Base-by-base conservation (phyloP, 108 stramenopile genomes). In the Skeletonema costatum region DNA sequence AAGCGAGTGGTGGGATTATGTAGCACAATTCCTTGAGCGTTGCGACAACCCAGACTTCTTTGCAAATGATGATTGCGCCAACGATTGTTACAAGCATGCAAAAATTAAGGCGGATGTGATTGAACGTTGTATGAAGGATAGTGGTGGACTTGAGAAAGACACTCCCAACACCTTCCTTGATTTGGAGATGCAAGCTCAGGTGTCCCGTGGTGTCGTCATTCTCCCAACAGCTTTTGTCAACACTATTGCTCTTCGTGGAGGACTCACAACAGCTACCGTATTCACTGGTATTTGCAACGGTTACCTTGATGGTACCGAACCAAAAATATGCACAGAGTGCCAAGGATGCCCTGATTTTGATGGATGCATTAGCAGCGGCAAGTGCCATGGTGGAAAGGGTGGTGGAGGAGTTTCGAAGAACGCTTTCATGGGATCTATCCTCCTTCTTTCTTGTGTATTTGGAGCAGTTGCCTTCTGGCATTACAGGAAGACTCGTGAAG, bases 1-100 rank as follows among this genome's bases (percentile, higher is more conserved):
- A 31, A 58, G 63, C 46, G 64, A 81, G 30, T 98, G 94, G 94
- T 98, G 96, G 95, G 81, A 90, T 44, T 98, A 98, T 69, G 82
- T 95, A 8, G 60, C 64, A 21, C 75, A 89, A 51, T 98, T 97
- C 86, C 71, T 90, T 35, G 50, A 80, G 14, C 81, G 86, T 10
- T 96, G 94, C 69, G 81, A 86, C 41, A 75, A 66, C 32, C 74
- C 86, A 17, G 87, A 91, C 42, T 93, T 77, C 63, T 92, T 92
- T 75, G 85, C 81, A 36, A 86, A 90, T 63, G 80, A 87, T 35
- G 93, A 95, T 36, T 98, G 98, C 75, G 87, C 92, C 44, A 75
- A 80, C n/a, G 85, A 86, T 74, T 83, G 75, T 71, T 76, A 82
- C 67, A 83, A 68, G n/a, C 66, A 80, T 16, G 87, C 89, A 17